Base-by-base conservation (phyloP, 257 asterid genomes). In the Lantana camara region DNA sequence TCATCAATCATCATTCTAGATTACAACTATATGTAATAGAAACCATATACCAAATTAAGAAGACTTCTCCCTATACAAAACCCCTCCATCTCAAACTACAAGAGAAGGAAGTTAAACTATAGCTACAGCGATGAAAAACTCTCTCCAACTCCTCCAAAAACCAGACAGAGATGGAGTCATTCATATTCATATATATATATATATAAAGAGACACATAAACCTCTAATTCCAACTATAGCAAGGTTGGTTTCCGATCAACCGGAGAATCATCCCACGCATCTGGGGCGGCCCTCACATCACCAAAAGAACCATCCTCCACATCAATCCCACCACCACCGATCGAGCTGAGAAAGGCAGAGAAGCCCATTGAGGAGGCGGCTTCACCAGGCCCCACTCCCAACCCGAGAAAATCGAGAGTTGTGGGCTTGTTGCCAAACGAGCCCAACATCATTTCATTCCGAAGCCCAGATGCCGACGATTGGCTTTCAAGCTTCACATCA, bases 401-500 rank as follows among this genome's bases (percentile, higher is more conserved):
- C 0, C 98, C 98, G 2, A 91, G 95, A 69, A 91, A 76, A 83
- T 91, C 98, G 1, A 91, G 79, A 3, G 98, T 91, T 0, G 94
- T 54, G 3, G 94, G 95, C 70, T 69, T 76, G 63, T 44, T 79
- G 5, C 77, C 80, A 42, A 66, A 72, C 0, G 80, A 75, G 40
- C 84, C 71, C 81, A 85, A 74, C 86, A 80, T 80, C 49, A 83
- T 21, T 16, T 82, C 87, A 0, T 68, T 75, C 49, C 83, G 84
- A 0, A 84, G 72, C 41, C 81, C 85, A 0, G 79, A 57, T n/a
- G 83, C 70, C 46, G 73, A 19, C 0, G 83, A 64, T 60, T 19
- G 75, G 79, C 32, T 85, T 44, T 88, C 98, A 0, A 75, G 75
- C 88, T 81, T 91, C 45, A 74, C 73, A 12, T 57, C 16, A 30